Evolutionary conservation across 805 yeast genomes (phyloP), one percentile per base, ranked within the genome.

Genomic region (Cyberlindnera mycetangii): DNA sequence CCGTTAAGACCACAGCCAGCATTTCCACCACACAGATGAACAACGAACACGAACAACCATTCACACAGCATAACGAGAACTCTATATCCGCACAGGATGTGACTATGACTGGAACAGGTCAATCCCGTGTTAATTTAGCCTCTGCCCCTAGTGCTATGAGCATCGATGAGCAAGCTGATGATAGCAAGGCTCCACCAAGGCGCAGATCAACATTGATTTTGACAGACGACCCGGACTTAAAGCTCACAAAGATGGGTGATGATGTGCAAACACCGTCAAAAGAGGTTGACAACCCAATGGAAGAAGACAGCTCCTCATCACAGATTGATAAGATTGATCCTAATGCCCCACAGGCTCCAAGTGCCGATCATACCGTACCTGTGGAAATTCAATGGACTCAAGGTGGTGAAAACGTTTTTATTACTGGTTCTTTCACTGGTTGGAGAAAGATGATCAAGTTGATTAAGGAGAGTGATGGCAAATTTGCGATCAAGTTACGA

Each of bases 391-490:
- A 79, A 52, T 92, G 99, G 99, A 82, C 81, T 15, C 96, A 92
- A 65, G 98, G 98, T n/a, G 99, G 99, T 49, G 78, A 78, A 39
- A 86, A 86, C 57, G 98, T 93, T 2, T 93, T 89, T 63, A 96
- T 92, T 12, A 93, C 97, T 28, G 99, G 99, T 39, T 86, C 97
- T 1, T 92, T 92, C 67, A 93, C 99, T 0, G 97, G 96, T 4
- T 93, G 99, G 98, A 74, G 97, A 54, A 92, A 90, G 66, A 92
- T 93, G 98, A 90, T 92, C 59, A 95, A 95, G 32, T 70, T 93
- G 56, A 75, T 75, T 24, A 71, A 70, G 9, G 79, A 67, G n/a
- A 66, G 65, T 12, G 72, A 81, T 54, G 74, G 74, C 18, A 70
- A 72, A 31, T 83, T 83, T 56, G 71, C 79, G 36, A 84, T 88